Evolutionary conservation across 1,284 basidiomycete genomes (phyloP).

Genomic region (Cutaneotrichosporon mucoides): DNA sequence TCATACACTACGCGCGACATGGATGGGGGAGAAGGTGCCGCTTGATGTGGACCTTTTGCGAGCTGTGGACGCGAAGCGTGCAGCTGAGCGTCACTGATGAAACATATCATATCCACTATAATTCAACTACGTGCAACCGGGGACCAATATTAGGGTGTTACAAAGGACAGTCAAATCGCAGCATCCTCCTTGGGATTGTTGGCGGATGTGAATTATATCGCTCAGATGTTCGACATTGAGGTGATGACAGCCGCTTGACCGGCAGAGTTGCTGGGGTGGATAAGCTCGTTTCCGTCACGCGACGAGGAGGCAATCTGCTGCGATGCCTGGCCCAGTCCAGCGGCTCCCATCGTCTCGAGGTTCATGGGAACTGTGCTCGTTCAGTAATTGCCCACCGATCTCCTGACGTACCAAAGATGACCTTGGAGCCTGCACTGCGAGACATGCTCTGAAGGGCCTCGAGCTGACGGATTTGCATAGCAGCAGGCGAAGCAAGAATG

Average conservation of each 20-base stretch:
- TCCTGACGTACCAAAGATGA: conserved; percentile 9
- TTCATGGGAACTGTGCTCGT: conserved; percentile 40
- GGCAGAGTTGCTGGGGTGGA: background rate
- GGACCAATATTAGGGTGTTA: too few species aligned
- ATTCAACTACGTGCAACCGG: background rate
- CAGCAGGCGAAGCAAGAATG: conserved; percentile 84
- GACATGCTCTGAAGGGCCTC: conserved; percentile 73
- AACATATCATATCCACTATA: background rate
- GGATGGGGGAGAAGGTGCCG: conserved; percentile 65
- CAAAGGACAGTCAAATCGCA: too few species aligned
- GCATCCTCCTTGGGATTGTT: too few species aligned
- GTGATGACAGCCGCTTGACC: background rate
- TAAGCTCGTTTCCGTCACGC: conserved; percentile 8
- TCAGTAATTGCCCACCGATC: too few species aligned
- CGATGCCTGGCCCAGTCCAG: conserved; percentile 22
- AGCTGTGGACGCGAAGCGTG: conserved; percentile 23
- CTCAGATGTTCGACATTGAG: conserved; percentile 2
- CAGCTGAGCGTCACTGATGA: background rate
- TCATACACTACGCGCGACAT: conserved; percentile 62
- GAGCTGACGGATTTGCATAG: conserved; percentile 95
- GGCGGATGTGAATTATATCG: too few species aligned
- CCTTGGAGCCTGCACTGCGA: conserved; percentile 61
- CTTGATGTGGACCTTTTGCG: conserved; percentile 51
- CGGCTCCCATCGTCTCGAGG: conserved; percentile 44
- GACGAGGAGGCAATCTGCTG: conserved; percentile 42